Evolutionary conservation across 768 basidiomycete species (phyloP).

Genomic region (Termitomyces sp.): DNA sequence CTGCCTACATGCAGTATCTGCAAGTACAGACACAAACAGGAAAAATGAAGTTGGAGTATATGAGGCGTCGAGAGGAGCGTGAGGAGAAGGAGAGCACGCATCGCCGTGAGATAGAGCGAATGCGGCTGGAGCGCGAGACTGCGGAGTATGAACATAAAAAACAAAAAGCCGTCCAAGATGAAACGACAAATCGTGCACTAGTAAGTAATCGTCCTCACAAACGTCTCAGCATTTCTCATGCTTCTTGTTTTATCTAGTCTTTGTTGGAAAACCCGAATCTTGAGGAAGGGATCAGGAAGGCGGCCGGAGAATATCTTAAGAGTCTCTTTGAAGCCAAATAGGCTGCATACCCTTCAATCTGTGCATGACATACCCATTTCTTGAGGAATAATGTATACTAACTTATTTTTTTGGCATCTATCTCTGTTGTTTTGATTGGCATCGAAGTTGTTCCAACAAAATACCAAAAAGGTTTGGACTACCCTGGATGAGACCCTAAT

Average conservation of each 20-base stretch:
- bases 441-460: neutral
- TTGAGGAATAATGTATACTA: slow-evolving; percentile 15
- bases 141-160: slow-evolving; percentile 55
- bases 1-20: slow-evolving; percentile 57
- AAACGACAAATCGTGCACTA: slow-evolving; percentile 65
- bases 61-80: slow-evolving; percentile 67
- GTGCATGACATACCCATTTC: slow-evolving; percentile 6
- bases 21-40: slow-evolving; percentile 68
- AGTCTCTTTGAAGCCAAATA: slow-evolving; percentile 53
- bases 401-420: slow-evolving; percentile 10
- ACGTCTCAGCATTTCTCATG: neutral
- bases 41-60: slow-evolving; percentile 68
- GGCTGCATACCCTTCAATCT: slow-evolving; percentile 8
- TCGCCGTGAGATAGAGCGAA: slow-evolving; percentile 52
- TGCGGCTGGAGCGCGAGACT: slow-evolving; percentile 55
- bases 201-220: slow-evolving; percentile 28
- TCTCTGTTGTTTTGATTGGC: neutral
- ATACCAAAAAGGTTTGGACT: neutral
- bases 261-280: slow-evolving; percentile 56
- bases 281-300: slow-evolving; percentile 61
- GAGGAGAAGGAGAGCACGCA: slow-evolving; percentile 56
- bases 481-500: neutral
- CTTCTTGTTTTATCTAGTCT: slow-evolving; percentile 34
- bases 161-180: slow-evolving; percentile 47
- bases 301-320: slow-evolving; percentile 71